Conservation (phyloP, 164 flowering plant species). For the Nelumbo lutea region DNA sequence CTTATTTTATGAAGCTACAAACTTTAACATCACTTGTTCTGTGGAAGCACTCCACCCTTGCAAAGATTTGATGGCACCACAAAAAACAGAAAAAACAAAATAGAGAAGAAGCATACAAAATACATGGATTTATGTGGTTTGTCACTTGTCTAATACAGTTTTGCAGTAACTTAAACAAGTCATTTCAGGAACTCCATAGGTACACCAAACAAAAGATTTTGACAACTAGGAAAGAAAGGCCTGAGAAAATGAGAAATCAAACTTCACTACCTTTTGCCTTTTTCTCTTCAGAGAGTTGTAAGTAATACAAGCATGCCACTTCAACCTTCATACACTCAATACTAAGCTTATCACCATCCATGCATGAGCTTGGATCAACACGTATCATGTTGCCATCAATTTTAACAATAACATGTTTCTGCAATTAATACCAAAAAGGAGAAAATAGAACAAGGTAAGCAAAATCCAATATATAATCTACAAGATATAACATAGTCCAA, state of each 20-base stretch:
- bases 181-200: background rate
- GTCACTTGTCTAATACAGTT: background rate
- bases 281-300: conserved; percentile 61
- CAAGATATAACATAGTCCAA: background rate
- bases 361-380: conserved; percentile 31
- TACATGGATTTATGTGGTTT: background rate
- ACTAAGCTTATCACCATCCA: conserved; percentile 31
- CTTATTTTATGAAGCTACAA: too few relatives aligned
- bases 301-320: conserved; percentile 71
- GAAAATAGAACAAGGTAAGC: background rate
- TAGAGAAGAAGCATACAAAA: too few relatives aligned
- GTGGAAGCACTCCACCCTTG: too few relatives aligned
- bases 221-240: background rate
- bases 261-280: conserved; percentile 57
- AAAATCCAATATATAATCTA: conserved; percentile 8
- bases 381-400: conserved; percentile 50
- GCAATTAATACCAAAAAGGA: conserved; percentile 22
- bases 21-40: too few relatives aligned
- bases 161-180: background rate
- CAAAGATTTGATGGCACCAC: too few relatives aligned
- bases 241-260: background rate
- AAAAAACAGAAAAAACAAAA: too few relatives aligned
- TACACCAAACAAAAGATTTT: background rate
- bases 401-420: conserved; percentile 46
- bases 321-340: conserved; percentile 63